phyloP scores from a whole-genome alignment of 2,329 filamentous ascomycete genomes.

The Zarea fungicola region DNA sequence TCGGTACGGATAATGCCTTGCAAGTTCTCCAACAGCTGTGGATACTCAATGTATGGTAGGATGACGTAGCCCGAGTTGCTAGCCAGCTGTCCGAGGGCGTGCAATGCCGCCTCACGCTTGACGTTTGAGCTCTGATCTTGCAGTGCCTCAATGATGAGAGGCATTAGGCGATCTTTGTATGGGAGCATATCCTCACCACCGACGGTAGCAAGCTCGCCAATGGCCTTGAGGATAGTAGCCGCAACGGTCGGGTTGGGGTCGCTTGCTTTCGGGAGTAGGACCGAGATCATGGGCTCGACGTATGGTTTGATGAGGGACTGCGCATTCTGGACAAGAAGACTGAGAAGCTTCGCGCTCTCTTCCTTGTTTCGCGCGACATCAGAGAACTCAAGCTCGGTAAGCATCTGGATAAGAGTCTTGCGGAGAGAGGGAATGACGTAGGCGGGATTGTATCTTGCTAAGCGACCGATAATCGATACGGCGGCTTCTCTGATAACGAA shows the following conservation, averaged over 20 bases:
- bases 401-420: slow-evolving; percentile 90
- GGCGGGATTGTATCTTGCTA: slow-evolving; percentile 87
- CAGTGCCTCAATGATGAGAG: slow-evolving; percentile 85
- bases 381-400: slow-evolving; percentile 94
- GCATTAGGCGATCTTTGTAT: slow-evolving; percentile 91
- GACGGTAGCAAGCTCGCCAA: slow-evolving; percentile 89
- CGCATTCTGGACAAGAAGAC: slow-evolving; percentile 86
- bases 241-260: slow-evolving; percentile 84
- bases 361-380: slow-evolving; percentile 93
- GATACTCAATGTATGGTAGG: slow-evolving; percentile 90
- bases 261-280: slow-evolving; percentile 86
- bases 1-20: slow-evolving; percentile 94
- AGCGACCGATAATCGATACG: slow-evolving; percentile 90
- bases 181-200: slow-evolving; percentile 90
- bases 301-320: slow-evolving; percentile 93
- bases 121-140: slow-evolving; percentile 88
- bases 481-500: slow-evolving; percentile 91
- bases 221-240: slow-evolving; percentile 88
- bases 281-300: slow-evolving; percentile 91
- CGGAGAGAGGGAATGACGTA: slow-evolving; percentile 95
- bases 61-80: slow-evolving; percentile 98
- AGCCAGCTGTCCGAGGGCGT: slow-evolving; percentile 84
- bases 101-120: slow-evolving; percentile 87
- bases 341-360: slow-evolving; percentile 89
- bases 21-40: slow-evolving; percentile 84